phyloP scores from a whole-genome alignment of 2,329 filamentous ascomycete genomes.

The Sphaerulina vaccinii region DNA sequence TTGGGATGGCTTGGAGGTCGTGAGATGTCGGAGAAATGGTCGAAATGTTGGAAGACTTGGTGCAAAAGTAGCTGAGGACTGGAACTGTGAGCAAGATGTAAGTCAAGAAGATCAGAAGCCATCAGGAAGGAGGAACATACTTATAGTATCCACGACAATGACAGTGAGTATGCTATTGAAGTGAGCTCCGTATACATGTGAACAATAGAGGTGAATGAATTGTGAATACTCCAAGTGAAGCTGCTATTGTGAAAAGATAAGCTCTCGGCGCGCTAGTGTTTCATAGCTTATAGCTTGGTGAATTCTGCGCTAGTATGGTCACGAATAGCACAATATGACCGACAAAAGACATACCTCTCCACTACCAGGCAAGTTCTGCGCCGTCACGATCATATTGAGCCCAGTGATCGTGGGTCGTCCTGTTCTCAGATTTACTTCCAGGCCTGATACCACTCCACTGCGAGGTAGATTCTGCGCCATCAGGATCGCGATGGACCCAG shows the following conservation, averaged over 20 bases:
- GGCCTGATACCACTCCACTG: too few relatives aligned
- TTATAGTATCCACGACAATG: not conserved
- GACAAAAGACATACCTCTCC: too few relatives aligned
- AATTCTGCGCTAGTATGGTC: too few relatives aligned
- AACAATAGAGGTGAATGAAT: not conserved
- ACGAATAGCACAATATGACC: too few relatives aligned
- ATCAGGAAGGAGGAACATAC: not conserved
- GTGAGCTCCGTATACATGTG: not conserved
- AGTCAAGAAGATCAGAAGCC: not conserved
- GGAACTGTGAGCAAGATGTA: not conserved
- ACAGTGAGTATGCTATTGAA: not conserved
- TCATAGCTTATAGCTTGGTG: too few relatives aligned
- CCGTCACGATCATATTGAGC: too few relatives aligned
- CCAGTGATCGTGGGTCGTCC: too few relatives aligned
- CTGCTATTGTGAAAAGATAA: not conserved
- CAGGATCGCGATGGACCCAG: too few relatives aligned
- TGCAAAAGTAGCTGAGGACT: not conserved
- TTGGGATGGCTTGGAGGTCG: conserved; percentile 1
- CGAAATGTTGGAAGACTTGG: not conserved
- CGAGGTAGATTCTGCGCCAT: too few relatives aligned
- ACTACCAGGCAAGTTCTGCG: too few relatives aligned
- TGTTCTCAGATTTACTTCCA: too few relatives aligned
- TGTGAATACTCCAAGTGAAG: not conserved
- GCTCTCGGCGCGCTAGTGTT: not conserved
- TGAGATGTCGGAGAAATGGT: not conserved